Conservation (phyloP, 108 stramenopile species). For the Pseudonitzschia pungens region DNA sequence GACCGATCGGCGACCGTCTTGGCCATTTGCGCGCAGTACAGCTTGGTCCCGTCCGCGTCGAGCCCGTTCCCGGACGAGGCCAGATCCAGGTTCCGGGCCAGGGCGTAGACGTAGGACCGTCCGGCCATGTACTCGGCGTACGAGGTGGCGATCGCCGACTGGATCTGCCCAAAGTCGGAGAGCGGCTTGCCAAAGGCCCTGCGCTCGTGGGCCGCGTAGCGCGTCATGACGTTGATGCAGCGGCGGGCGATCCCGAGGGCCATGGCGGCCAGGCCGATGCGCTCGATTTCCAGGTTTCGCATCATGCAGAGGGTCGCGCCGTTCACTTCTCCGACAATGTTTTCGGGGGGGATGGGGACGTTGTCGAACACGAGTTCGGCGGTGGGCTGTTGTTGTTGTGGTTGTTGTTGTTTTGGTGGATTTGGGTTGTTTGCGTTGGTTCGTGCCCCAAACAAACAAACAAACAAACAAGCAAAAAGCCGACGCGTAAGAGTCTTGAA, state of each 20-base stretch:
- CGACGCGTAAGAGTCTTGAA: neutral
- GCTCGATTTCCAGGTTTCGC: slow-evolving; percentile 98
- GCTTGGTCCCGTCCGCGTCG: slow-evolving; percentile 97
- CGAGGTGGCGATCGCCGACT: slow-evolving; percentile 88
- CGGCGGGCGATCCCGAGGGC: slow-evolving; percentile 92
- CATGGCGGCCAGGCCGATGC: slow-evolving; percentile 96
- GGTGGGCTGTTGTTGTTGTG: slow-evolving; percentile 45
- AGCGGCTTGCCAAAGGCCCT: slow-evolving; percentile 90
- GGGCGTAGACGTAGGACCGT: slow-evolving; percentile 87
- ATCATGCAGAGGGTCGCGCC: slow-evolving; percentile 97
- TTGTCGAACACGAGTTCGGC: slow-evolving; percentile 98
- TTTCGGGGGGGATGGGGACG: slow-evolving; percentile 76
- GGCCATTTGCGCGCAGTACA: slow-evolving; percentile 95
- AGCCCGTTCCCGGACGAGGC: slow-evolving; percentile 76
- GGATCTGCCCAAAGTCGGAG: slow-evolving; percentile 93
- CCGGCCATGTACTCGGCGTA: slow-evolving; percentile 99
- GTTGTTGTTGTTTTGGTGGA: too few relatives aligned
- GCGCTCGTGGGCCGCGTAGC: slow-evolving; percentile 80
- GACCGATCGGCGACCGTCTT: slow-evolving; percentile 96
- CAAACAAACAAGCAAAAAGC: neutral
- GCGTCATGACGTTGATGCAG: slow-evolving; percentile 90
- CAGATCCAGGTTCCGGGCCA: slow-evolving; percentile 86
- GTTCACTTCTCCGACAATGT: slow-evolving; percentile 90
- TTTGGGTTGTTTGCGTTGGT: neutral
- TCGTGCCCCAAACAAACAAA: too few relatives aligned